Base-by-base conservation (phyloP, 345 rosid species). In the Triadica sebifera region DNA sequence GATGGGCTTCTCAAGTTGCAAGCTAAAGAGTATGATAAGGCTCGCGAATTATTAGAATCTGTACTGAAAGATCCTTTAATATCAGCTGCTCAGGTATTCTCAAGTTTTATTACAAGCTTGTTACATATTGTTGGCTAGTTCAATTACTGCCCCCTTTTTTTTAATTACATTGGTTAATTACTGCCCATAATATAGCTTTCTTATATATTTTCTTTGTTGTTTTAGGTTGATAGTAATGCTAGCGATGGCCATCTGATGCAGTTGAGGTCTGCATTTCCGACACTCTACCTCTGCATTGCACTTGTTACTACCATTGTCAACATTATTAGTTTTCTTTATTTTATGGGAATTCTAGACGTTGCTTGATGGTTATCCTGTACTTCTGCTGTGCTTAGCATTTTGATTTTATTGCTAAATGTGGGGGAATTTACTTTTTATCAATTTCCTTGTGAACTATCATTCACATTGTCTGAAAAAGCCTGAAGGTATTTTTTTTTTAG, bases 1-100 rank as follows among this genome's bases (percentile, higher is more conserved):
- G 94, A 93, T 7, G 98, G 99, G 64, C 97, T 95, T 77, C 88
- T 87, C 76, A 89, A 91, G 83, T 84, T 95, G 71, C 97, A 95
- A 81, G 84, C 93, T 34, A 95, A 95, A 84, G 94, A 93, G 75
- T 93, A 89, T 13, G 91, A 84, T 65, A 90, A 90, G 80, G 96
- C 98, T 62, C 84, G 88, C 15, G 86, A 89, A 65, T 86, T 91
- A 72, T 81, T 95, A 34, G 94, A 93, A 79, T 87, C 93, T 38
- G 89, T 93, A 74, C 83, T 95, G 6, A 89, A 87, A 82, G 94
- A 95, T 85, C 99, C 97, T 70, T 75, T 95, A 11, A 84, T 93
- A 62, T 84, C 93, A 22, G 84, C 76, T 75, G 87, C 91, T 82
- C 86, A 95, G 83, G 97, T 91, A 85, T 47, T 39, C n/a, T 52